Base-by-base conservation (phyloP, 2,329 filamentous ascomycete species). In the Ascochyta viciae-villosae region DNA sequence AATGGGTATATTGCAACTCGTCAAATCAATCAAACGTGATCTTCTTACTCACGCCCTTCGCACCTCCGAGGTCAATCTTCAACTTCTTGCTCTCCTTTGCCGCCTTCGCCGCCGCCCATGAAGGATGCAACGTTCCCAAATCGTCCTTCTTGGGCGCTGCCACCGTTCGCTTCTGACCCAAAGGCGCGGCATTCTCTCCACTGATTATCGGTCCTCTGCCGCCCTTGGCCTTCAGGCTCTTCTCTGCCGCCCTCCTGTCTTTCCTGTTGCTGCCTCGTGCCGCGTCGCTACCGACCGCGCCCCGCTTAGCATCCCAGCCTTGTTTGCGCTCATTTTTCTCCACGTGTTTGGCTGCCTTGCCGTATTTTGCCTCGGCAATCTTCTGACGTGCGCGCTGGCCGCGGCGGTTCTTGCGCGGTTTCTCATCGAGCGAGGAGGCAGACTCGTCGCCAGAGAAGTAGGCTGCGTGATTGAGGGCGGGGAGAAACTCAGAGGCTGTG, bases 311-410 rank as follows among this genome's bases (percentile, higher is more conserved):
- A 74, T 88, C 86, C 85, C 86, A 88, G 2, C 83, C 85, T 33
- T 75, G 73, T 63, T 85, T 81, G 39, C 81, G 62, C 8, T 70
- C 76, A 33, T 70, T 70, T 10, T 81, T 80, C 39, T 87, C 73
- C 3, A 87, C 44, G 67, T 92, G 90, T 64, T 87, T 89, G 1
- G 91, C 91, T 59, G 84, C 82, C 13, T 82, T 80, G 45, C 90
- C 90, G 72, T 83, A 94, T 71, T 93, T 94, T 78, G 91, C 88
- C 78, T 94, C 90, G 80, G 87, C 90, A 55, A 95, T 89, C 23
- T 87, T 85, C 70, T 90, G 89, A 8, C 91, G 85, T n/a, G 89
- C 89, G 39, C 87, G 84, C 76, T 96, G 91, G 3, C 91, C 91
- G 42, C 86, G 82, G 22, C 89, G 83, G 67, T 94, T 93, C 76